Evolutionary conservation across 805 yeast genomes (phyloP).

Genomic region (Kodamaea kakaduensis): DNA sequence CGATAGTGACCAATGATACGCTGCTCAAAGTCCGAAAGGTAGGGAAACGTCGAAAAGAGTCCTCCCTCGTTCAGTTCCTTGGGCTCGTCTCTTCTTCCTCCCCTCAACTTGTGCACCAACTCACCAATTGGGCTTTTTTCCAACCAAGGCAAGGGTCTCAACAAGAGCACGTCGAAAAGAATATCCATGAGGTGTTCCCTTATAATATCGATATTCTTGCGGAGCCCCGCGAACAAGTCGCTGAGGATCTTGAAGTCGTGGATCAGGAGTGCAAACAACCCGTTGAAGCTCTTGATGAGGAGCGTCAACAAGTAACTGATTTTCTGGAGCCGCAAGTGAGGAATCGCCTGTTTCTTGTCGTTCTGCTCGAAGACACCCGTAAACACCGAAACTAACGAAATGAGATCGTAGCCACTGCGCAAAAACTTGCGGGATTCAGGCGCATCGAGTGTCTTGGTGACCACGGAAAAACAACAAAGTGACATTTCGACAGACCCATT

Average conservation of each 20-base stretch:
- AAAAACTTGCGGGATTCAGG: conserved; percentile 52
- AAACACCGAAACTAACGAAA: conserved; percentile 62
- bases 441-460: conserved; percentile 54
- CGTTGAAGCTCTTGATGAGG: conserved; percentile 71
- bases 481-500: conserved; percentile 19
- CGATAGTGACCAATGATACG: conserved; percentile 57
- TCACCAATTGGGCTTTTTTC: conserved; percentile 20
- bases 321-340: conserved; percentile 50
- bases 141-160: conserved; percentile 56
- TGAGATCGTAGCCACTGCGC: conserved; percentile 59
- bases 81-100: background rate
- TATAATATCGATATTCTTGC: conserved; percentile 51
- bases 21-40: conserved; percentile 27
- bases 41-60: no score
- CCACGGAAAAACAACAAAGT: conserved; percentile 33
- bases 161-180: conserved; percentile 61
- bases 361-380: conserved; percentile 45
- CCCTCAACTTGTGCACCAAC: conserved; percentile 12
- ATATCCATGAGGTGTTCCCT: conserved; percentile 68
- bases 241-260: conserved; percentile 52
- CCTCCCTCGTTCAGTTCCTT: no score
- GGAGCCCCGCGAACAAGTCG: conserved; percentile 58
- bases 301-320: conserved; percentile 56
- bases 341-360: conserved; percentile 24
- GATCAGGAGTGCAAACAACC: conserved; percentile 61